A percentile compares a stretch with the other conserved stretches of the same genome.
These are phyloP conservation scores for Microbotryum saponariae DNA, from an alignment of 1,284 basidiomycete species.

Conservation along the genomic window DNA sequence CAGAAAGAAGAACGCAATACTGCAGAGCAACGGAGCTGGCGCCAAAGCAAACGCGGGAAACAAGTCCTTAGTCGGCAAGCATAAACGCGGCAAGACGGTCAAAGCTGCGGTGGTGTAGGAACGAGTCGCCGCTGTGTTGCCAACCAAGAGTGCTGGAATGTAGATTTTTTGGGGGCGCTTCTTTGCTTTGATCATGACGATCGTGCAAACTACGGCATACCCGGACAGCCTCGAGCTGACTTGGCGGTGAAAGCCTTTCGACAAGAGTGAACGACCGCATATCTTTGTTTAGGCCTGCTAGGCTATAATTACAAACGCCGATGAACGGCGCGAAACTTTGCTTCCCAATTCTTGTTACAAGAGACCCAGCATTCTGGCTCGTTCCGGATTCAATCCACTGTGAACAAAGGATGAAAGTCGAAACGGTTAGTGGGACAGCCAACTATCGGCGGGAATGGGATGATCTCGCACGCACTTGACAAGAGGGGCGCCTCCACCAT, in stretches of 20 bases:
- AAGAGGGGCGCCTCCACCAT: not conserved
- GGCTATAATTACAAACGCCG: no score
- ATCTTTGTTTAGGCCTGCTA: no score
- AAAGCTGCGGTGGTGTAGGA: not conserved
- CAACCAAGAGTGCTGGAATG: no score
- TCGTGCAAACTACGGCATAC: no score
- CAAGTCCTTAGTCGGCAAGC: not conserved
- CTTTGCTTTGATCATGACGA: no score
- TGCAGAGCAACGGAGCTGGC: not conserved
- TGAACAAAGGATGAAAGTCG: not conserved
- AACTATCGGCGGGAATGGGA: not conserved
- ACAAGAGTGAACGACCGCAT: no score
- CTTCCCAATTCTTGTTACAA: not conserved
- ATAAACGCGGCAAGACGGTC: not conserved
- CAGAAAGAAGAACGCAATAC: constrained; percentile 50
- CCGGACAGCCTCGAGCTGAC: no score
- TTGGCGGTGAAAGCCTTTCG: no score
- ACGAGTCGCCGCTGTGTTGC: no score
- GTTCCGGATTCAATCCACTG: constrained; percentile 29
- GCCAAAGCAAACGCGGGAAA: not conserved
- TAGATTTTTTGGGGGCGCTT: no score
- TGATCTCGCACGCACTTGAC: not conserved
- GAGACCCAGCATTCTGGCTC: constrained; percentile 28
- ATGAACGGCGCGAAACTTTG: no score
- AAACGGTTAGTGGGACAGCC: not conserved